Conservation (phyloP, 2,329 filamentous ascomycete species). For the Colletotrichum aenigma region DNA sequence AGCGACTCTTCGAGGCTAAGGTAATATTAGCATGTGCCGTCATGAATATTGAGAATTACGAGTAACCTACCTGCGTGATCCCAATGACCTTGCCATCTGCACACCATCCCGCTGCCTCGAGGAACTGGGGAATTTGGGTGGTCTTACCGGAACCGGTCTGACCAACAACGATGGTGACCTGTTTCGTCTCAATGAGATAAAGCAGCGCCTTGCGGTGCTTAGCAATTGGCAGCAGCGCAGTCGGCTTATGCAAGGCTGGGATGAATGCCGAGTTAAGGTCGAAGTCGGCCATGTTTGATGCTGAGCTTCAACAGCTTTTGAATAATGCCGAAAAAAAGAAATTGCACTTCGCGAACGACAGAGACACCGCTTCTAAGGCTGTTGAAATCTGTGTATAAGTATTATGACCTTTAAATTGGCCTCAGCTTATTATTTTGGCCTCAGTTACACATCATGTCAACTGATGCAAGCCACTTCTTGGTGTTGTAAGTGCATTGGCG, state of each 20-base stretch:
- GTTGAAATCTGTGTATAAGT: background rate
- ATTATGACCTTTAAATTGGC: background rate
- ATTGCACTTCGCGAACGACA: background rate
- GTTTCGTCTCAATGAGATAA: conserved; percentile 83
- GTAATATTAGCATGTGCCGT: background rate
- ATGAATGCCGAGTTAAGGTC: conserved; percentile 68
- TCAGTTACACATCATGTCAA: background rate
- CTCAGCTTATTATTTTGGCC: background rate
- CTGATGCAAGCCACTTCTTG: background rate
- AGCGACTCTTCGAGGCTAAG: conserved; percentile 83
- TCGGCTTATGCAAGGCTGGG: conserved; percentile 83
- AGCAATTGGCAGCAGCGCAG: conserved; percentile 83
- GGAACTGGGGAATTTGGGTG: conserved; percentile 91
- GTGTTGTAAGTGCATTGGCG: background rate
- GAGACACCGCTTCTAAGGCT: background rate
- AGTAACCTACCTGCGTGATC: conserved; percentile 78
- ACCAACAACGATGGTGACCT: conserved; percentile 87
- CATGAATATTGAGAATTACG: background rate
- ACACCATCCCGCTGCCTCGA: conserved; percentile 90
- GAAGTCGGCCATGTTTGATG: conserved; percentile 55
- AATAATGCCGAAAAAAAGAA: background rate
- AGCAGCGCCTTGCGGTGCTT: conserved; percentile 80
- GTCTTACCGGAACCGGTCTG: conserved; percentile 97
- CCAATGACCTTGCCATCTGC: conserved; percentile 81
- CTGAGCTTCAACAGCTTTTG: background rate